Evolutionary conservation across 169 alveolate genomes (phyloP).

Genomic region (Cryptosporidium sp.): DNA sequence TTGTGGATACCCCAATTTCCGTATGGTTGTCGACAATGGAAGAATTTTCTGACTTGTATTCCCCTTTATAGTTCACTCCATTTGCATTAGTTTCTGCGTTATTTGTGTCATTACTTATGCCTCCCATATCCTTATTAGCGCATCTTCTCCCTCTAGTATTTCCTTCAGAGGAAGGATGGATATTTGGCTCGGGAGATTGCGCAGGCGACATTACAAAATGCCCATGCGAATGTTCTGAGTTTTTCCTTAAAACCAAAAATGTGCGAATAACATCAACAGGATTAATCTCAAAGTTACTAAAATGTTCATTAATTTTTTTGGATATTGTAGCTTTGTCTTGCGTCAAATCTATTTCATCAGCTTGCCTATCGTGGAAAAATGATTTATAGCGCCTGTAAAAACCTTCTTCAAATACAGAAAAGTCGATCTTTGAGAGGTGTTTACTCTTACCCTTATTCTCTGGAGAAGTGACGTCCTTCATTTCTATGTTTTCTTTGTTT

Average conservation of each 20-base stretch:
- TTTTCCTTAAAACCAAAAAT: constrained; percentile 57
- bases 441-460: neutral
- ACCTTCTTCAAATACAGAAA: constrained; percentile 58
- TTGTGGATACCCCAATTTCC: constrained; percentile 61
- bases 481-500: constrained; percentile 1
- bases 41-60: constrained; percentile 55
- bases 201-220: constrained; percentile 66
- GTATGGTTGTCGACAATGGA: constrained; percentile 16
- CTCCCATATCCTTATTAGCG: constrained; percentile 20
- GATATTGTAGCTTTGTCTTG: constrained; percentile 37
- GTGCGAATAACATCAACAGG: constrained; percentile 74
- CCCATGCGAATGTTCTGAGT: constrained; percentile 62
- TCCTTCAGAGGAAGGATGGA: constrained; percentile 25
- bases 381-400: constrained; percentile 62
- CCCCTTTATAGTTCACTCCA: constrained; percentile 27
- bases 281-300: constrained; percentile 62
- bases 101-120: constrained; percentile 4
- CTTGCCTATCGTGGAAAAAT: constrained; percentile 45
- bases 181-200: constrained; percentile 69
- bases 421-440: constrained; percentile 41
- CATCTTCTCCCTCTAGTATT: constrained; percentile 42
- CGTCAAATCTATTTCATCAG: constrained; percentile 30
- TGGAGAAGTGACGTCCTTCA: neutral
- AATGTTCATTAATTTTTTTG: constrained; percentile 55
- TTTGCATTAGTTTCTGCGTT: neutral